Percentiles rank a stretch among this genome's conserved stretches.
Conservation (phyloP, 2,329 filamentous ascomycete genomes). For the Lecanicillium sp. region DNA sequence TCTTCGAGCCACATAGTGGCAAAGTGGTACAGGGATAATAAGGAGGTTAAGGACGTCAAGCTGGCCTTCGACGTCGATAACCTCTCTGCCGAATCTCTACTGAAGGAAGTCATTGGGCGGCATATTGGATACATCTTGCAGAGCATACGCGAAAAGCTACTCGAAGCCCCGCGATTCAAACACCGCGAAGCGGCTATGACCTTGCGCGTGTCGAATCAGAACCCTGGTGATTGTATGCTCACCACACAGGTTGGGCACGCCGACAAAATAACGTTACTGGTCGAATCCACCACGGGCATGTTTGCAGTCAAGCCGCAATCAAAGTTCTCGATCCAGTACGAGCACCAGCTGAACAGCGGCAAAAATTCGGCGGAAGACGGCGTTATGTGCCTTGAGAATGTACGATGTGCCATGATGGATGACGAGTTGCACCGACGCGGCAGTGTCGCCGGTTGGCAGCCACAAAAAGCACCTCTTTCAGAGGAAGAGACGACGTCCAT, state of each 20-base stretch:
- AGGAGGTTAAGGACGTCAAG: constrained; percentile 63
- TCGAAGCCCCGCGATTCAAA: constrained; percentile 54
- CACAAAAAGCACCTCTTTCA: constrained; percentile 42
- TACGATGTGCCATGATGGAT: constrained; percentile 56
- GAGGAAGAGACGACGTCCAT: constrained; percentile 52
- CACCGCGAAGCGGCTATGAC: constrained; percentile 52
- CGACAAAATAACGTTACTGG: constrained; percentile 53
- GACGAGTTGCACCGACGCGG: constrained; percentile 57
- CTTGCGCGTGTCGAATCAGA: constrained; percentile 50
- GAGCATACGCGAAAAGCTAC: constrained; percentile 57
- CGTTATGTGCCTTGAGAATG: constrained; percentile 49
- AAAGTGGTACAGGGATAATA: constrained; percentile 81
- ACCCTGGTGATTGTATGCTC: constrained; percentile 63
- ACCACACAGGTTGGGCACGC: constrained; percentile 63
- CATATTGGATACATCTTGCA: constrained; percentile 69
- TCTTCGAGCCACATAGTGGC: constrained; percentile 51
- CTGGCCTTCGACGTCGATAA: constrained; percentile 60
- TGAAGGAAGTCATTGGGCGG: constrained; percentile 67
- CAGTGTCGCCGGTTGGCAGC: constrained; percentile 59
- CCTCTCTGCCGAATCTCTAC: constrained; percentile 67
- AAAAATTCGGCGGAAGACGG: constrained; percentile 54
- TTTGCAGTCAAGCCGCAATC: constrained; percentile 65
- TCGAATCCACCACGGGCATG: constrained; percentile 75
- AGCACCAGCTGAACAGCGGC: constrained; percentile 58
- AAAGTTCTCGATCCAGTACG: constrained; percentile 48